These are phyloP conservation scores for Ogataea zsoltii DNA, from an alignment of 805 yeast species.

Conservation along the genomic window DNA sequence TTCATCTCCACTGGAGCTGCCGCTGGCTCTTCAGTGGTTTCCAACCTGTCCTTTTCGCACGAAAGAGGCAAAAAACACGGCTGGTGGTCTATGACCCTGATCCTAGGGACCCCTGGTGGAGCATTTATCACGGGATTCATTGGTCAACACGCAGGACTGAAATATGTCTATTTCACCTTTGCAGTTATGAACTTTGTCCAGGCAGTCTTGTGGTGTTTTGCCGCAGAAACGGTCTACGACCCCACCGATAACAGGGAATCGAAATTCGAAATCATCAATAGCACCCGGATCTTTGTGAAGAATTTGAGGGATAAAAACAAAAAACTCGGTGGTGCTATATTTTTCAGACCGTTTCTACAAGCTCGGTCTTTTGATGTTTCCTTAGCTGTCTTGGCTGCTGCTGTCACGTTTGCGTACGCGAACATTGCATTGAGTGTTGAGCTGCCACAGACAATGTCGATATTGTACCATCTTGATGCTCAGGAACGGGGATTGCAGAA, in stretches of 20 bases:
- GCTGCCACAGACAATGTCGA: slow-evolving; percentile 6
- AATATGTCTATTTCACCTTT: slow-evolving; percentile 5
- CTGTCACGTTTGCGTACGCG: slow-evolving; percentile 8
- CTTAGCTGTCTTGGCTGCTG: slow-evolving; percentile 1
- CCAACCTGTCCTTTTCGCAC: slow-evolving; percentile 7
- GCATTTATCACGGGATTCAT: slow-evolving; percentile 10
- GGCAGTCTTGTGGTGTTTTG: slow-evolving; percentile 6
- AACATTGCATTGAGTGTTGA: slow-evolving; percentile 6
- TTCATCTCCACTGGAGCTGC: slow-evolving; percentile 11
- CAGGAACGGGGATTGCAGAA: slow-evolving; percentile 8
- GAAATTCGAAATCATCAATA: background rate
- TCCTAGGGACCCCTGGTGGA: slow-evolving; percentile 10
- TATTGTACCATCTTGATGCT: slow-evolving; percentile 2
- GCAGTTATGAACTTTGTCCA: slow-evolving; percentile 6
- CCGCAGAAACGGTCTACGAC: slow-evolving; percentile 7
- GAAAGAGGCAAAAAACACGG: slow-evolving; percentile 13
- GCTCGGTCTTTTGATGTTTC: slow-evolving; percentile 3
- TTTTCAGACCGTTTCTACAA: slow-evolving; percentile 6
- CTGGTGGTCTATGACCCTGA: slow-evolving; percentile 13
- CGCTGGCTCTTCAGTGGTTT: slow-evolving; percentile 9
- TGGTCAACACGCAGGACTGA: slow-evolving; percentile 9
- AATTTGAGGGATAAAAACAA: background rate
- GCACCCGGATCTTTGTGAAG: background rate
- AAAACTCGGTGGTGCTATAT: background rate
- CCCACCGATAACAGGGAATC: background rate